Base-by-base conservation (phyloP, 179 eudicot species). In the Patellifolia procumbens region DNA sequence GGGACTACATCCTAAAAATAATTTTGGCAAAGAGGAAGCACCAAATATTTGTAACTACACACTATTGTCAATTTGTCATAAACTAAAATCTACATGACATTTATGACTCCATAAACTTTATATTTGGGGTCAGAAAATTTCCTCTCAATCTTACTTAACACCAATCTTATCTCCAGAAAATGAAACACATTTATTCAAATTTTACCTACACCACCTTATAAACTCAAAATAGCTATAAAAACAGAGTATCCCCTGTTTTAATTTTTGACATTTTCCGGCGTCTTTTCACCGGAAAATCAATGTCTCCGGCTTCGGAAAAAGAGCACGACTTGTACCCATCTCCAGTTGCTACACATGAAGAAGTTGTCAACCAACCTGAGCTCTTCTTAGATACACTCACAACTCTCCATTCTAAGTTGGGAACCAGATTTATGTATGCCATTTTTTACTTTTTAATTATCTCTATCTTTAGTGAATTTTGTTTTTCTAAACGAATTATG, bases 381-480 rank as follows among this genome's bases (percentile, higher is more conserved):
- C 79, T 89, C 24, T 90, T 90, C 83, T 75, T 83, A 80, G 83
- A 87, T 48, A 81, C 91, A 2, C 91, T 90, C 80, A 71, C 78
- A 68, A 81, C 73, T 60, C 81, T 90, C 78, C 92, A 87, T 62
- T 70, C 76, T 62, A 53, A 65, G 12, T 8, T 87, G 71, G 84
- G 89, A 74, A 81, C 87, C 80, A 89, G 87, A 73, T 78, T 76
- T 20, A 76, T 76, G 92, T 89, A 81, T 42, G 86, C 75, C 34
- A 66, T 29, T n/a, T n/a, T n/a, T n/a, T n/a, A n/a, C n/a, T n/a
- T n/a, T n/a, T n/a, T n/a, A n/a, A n/a, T n/a, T n/a, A n/a, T n/a
- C n/a, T n/a, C n/a, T n/a, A n/a, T n/a, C n/a, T n/a, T n/a, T n/a
- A n/a, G n/a, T n/a, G n/a, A n/a, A n/a, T n/a, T n/a, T n/a, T n/a